Percentiles rank a stretch among this genome's conserved stretches.
Conservation (phyloP, 805 yeast genomes). For the Pichia kluyveri region DNA sequence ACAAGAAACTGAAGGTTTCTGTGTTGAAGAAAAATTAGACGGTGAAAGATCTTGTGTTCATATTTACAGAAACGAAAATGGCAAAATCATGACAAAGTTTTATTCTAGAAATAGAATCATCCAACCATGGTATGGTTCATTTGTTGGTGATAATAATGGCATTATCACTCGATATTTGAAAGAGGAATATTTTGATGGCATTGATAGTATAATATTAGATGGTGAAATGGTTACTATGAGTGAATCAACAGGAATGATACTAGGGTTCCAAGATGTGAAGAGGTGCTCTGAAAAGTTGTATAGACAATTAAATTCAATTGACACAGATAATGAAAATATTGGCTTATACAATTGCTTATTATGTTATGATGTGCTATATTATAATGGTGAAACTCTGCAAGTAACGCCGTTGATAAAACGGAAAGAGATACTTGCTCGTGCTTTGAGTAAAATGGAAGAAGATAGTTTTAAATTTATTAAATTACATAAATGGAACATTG, state of each 20-base stretch:
- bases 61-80: conserved; percentile 34
- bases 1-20: conserved; percentile 29
- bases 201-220: conserved; percentile 48
- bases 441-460: conserved; percentile 35
- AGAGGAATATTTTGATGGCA: conserved; percentile 17
- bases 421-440: conserved; percentile 37
- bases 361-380: conserved; percentile 62
- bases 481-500: conserved; percentile 31
- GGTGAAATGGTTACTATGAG: conserved; percentile 95
- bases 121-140: conserved; percentile 43
- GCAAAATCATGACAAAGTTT: conserved; percentile 52
- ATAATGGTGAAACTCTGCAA: conserved; percentile 60
- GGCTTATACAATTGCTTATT: conserved; percentile 43
- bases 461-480: conserved; percentile 42
- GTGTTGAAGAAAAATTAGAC: conserved; percentile 85
- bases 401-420: conserved; percentile 46
- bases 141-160: conserved; percentile 15
- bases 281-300: conserved; percentile 20
- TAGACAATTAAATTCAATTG: neutral
- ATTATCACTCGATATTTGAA: conserved; percentile 27
- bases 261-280: conserved; percentile 79
- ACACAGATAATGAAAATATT: conserved; percentile 9
- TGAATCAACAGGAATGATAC: conserved; percentile 31
- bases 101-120: conserved; percentile 61
- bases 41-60: conserved; percentile 87